Percentiles rank a stretch among this genome's conserved stretches.
Conservation (phyloP, 1,284 basidiomycete species). For the Xerocomus nothofagi region DNA sequence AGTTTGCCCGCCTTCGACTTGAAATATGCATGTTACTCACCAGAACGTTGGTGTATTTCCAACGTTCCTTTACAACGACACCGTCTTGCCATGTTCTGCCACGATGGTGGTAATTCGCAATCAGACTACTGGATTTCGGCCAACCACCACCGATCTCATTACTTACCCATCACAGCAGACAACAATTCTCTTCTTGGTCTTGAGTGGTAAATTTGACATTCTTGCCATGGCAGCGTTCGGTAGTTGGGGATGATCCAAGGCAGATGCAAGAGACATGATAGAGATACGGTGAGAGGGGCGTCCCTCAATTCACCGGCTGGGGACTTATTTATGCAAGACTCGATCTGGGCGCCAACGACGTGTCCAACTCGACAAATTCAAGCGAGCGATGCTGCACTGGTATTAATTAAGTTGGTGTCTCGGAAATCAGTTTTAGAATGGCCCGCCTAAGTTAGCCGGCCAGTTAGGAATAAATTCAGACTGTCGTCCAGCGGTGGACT, state of each 20-base stretch:
- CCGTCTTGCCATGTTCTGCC: constrained; percentile 43
- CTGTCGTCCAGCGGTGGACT: not conserved
- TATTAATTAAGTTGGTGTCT: not conserved
- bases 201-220: constrained; percentile 2
- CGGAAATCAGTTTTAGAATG: constrained; percentile 2
- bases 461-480: not conserved
- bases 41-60: constrained; percentile 63
- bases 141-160: not conserved
- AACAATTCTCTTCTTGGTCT: constrained; percentile 55
- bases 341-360: constrained; percentile 1
- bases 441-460: not conserved
- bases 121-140: constrained; percentile 1
- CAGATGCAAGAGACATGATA: constrained; percentile 16
- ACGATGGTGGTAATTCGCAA: not conserved
- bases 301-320: not conserved
- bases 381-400: not conserved
- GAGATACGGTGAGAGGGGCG: not conserved
- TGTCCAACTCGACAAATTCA: constrained; percentile 1
- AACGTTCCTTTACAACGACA: constrained; percentile 46
- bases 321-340: constrained; percentile 22
- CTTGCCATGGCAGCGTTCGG: not conserved
- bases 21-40: constrained; percentile 37
- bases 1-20: not conserved
- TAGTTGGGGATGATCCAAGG: not conserved
- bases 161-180: constrained; percentile 71